Evolutionary conservation across 768 basidiomycete species (phyloP).

Genomic region (Mycena rosella): DNA sequence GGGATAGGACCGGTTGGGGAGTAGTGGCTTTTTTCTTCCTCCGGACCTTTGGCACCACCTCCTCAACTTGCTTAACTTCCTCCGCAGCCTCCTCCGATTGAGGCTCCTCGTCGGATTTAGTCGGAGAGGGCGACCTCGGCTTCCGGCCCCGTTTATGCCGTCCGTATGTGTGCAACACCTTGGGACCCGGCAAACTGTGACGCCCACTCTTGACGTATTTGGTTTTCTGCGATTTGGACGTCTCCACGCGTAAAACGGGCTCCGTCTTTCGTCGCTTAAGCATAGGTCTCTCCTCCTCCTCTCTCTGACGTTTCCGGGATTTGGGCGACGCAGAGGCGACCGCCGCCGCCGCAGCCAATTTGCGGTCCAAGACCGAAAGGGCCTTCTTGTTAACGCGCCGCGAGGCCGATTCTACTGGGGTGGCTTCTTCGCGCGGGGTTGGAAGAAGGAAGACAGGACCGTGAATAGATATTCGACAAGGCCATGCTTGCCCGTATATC

Average conservation of each 20-base stretch:
- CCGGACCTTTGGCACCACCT: slow-evolving; percentile 13
- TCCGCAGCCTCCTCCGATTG: slow-evolving; percentile 22
- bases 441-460: slow-evolving; percentile 55
- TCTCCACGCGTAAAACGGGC: slow-evolving; percentile 42
- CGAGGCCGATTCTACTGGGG: slow-evolving; percentile 60
- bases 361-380: slow-evolving; percentile 65
- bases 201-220: slow-evolving; percentile 21
- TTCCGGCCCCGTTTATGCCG: slow-evolving; percentile 19
- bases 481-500: slow-evolving; percentile 82
- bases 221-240: slow-evolving; percentile 37
- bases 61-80: slow-evolving; percentile 12
- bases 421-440: slow-evolving; percentile 66
- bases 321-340: slow-evolving; percentile 43
- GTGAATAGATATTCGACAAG: slow-evolving; percentile 67
- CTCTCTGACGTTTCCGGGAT: slow-evolving; percentile 46
- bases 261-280: slow-evolving; percentile 66
- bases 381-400: slow-evolving; percentile 66
- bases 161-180: slow-evolving; percentile 20
- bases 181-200: slow-evolving; percentile 25
- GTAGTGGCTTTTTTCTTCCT: slow-evolving; percentile 25
- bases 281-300: slow-evolving; percentile 52
- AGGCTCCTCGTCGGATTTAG: slow-evolving; percentile 20
- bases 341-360: slow-evolving; percentile 58
- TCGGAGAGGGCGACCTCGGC: slow-evolving; percentile 19
- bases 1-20: slow-evolving; percentile 43